Conservation (phyloP, 1,139 yeast genomes). For the Suhomyces choctaworum region DNA sequence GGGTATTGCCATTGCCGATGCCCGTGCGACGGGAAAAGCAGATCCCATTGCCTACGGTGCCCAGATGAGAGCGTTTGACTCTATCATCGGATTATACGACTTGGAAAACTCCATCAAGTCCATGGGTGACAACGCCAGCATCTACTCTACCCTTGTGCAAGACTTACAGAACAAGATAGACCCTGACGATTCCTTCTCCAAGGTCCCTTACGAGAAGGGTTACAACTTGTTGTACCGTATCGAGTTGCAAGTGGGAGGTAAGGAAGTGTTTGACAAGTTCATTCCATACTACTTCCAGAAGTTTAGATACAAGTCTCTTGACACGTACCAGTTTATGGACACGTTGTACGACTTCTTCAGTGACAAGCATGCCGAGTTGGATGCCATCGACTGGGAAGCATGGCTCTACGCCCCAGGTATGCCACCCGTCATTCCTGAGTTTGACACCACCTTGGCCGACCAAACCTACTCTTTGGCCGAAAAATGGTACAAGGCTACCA, state of each 20-base stretch:
- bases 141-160: slow-evolving; percentile 69
- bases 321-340: slow-evolving; percentile 78
- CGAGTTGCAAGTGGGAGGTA: slow-evolving; percentile 63
- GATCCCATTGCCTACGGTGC: slow-evolving; percentile 57
- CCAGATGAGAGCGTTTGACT: slow-evolving; percentile 71
- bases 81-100: slow-evolving; percentile 88
- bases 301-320: slow-evolving; percentile 70
- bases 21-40: slow-evolving; percentile 13
- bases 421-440: slow-evolving; percentile 77
- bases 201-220: slow-evolving; percentile 92
- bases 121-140: slow-evolving; percentile 54
- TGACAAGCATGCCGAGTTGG: slow-evolving; percentile 50
- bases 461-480: slow-evolving; percentile 66
- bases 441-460: slow-evolving; percentile 77
- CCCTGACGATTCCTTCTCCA: slow-evolving; percentile 87
- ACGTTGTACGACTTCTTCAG: slow-evolving; percentile 65
- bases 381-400: slow-evolving; percentile 76
- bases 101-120: slow-evolving; percentile 63
- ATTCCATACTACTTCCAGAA: slow-evolving; percentile 73
- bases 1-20: slow-evolving; percentile 37
- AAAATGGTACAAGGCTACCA: slow-evolving; percentile 54
- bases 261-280: slow-evolving; percentile 68
- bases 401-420: slow-evolving; percentile 84
- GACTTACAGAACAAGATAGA: slow-evolving; percentile 64
- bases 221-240: slow-evolving; percentile 73